These are phyloP conservation scores for Neurospora pannonica DNA, from an alignment of 495 filamentous ascomycete genomes.

Conservation along the genomic window DNA sequence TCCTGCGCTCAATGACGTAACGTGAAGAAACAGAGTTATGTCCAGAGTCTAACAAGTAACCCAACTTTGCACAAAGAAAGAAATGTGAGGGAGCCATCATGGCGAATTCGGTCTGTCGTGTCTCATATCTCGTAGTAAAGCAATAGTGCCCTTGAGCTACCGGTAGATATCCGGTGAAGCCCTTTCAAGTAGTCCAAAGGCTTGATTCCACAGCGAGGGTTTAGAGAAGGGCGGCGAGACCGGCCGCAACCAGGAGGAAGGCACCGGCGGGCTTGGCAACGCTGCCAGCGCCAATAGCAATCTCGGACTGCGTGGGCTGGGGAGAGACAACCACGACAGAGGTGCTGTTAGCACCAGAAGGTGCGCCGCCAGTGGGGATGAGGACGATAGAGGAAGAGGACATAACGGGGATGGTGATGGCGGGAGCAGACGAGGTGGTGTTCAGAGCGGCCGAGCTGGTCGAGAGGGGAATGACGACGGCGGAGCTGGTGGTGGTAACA, in stretches of 20 bases:
- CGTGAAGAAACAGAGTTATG: constrained; percentile 2
- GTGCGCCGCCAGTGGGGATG: not conserved
- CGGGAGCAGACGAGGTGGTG: constrained; percentile 3
- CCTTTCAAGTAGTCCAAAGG: constrained; percentile 6
- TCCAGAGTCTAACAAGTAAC: constrained; percentile 13
- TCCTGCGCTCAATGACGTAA: constrained; percentile 3
- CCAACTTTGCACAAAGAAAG: constrained; percentile 22
- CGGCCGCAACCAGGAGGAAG: constrained; percentile 16
- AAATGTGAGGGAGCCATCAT: constrained; percentile 7
- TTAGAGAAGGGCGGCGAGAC: constrained; percentile 26
- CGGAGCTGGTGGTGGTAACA: not conserved
- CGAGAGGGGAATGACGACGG: not conserved
- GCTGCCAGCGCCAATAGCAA: constrained; percentile 13
- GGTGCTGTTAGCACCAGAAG: not conserved
- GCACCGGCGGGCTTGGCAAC: constrained; percentile 16
- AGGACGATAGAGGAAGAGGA: constrained; percentile 1
- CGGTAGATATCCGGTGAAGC: constrained; percentile 1
- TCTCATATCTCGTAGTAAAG: constrained; percentile 27
- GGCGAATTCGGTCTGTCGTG: constrained; percentile 18
- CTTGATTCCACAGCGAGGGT: constrained; percentile 15
- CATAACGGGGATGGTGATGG: not conserved
- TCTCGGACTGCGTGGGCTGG: constrained; percentile 5
- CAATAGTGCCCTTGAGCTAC: constrained; percentile 6
- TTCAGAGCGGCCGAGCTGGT: constrained; percentile 5
- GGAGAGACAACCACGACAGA: not conserved